Evolutionary conservation across 495 filamentous ascomycete species (phyloP).

Genomic region (Neurospora terricola): DNA sequence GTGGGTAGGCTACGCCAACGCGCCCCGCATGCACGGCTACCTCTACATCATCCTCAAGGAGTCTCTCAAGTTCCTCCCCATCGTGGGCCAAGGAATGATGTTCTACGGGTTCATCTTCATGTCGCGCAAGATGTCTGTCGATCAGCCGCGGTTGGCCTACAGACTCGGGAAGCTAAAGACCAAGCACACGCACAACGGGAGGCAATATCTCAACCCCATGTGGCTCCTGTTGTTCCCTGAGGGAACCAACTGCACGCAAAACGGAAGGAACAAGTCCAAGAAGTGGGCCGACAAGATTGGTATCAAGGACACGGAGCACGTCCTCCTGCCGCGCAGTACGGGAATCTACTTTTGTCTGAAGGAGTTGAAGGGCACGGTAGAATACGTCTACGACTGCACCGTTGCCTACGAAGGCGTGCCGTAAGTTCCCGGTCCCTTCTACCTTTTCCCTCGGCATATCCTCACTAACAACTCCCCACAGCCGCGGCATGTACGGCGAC

Average conservation of each 20-base stretch:
- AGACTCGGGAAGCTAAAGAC: constrained; percentile 59
- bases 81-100: constrained; percentile 70
- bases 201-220: constrained; percentile 58
- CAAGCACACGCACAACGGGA: constrained; percentile 39
- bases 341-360: constrained; percentile 66
- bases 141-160: constrained; percentile 58
- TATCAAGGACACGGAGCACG: constrained; percentile 55
- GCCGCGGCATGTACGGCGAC: constrained; percentile 62
- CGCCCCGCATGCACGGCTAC: constrained; percentile 62
- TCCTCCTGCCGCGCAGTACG: constrained; percentile 64
- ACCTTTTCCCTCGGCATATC: too few relatives aligned
- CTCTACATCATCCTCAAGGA: constrained; percentile 81
- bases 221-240: constrained; percentile 81
- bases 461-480: constrained; percentile 16
- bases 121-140: constrained; percentile 70
- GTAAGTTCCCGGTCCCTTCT: constrained; percentile 33
- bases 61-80: constrained; percentile 64
- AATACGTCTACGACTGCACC: constrained; percentile 80
- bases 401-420: constrained; percentile 75
- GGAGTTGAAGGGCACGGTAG: constrained; percentile 59
- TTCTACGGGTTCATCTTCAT: constrained; percentile 81
- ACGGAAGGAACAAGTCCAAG: constrained; percentile 51
- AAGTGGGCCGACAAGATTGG: constrained; percentile 61
- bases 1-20: constrained; percentile 72
- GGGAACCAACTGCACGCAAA: constrained; percentile 66